phyloP scores from a whole-genome alignment of 345 rosid species.

The Euphorbia pulcherrima region DNA sequence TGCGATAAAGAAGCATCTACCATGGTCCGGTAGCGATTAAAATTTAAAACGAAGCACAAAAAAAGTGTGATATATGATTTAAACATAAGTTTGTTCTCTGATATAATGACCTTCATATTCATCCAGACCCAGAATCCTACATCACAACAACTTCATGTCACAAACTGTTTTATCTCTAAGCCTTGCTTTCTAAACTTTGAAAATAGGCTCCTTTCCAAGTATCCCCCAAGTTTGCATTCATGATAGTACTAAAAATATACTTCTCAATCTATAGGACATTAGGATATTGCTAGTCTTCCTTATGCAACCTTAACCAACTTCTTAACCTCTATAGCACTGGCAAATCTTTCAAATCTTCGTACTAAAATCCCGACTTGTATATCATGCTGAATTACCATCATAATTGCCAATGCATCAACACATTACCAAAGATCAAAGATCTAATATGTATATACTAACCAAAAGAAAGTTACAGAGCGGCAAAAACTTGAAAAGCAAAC shows the following conservation, averaged over 20 bases:
- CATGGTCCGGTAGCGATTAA: neutral
- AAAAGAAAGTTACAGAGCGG: neutral
- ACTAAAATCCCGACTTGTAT: neutral
- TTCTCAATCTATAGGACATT: neutral
- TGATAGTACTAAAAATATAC: neutral
- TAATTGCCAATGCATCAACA: neutral
- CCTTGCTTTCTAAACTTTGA: constrained; percentile 3
- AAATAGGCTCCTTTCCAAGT: neutral
- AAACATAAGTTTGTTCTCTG: neutral
- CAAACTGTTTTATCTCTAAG: neutral
- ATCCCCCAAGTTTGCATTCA: neutral
- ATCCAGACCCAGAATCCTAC: neutral
- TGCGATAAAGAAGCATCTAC: neutral
- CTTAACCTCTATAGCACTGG: neutral
- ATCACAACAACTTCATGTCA: neutral
- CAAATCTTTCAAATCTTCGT: neutral
- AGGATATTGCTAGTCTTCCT: constrained; percentile 3
- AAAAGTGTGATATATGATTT: neutral
- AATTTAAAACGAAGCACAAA: neutral
- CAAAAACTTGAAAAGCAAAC: neutral
- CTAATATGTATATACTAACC: constrained; percentile 6
- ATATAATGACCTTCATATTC: neutral
- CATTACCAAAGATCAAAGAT: constrained; percentile 8
- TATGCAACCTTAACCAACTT: neutral
- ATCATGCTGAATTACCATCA: neutral